Evolutionary conservation across 129 eudicot species (phyloP), one percentile per base, ranked within the genome.

Genomic region (Tanacetum coccineum): DNA sequence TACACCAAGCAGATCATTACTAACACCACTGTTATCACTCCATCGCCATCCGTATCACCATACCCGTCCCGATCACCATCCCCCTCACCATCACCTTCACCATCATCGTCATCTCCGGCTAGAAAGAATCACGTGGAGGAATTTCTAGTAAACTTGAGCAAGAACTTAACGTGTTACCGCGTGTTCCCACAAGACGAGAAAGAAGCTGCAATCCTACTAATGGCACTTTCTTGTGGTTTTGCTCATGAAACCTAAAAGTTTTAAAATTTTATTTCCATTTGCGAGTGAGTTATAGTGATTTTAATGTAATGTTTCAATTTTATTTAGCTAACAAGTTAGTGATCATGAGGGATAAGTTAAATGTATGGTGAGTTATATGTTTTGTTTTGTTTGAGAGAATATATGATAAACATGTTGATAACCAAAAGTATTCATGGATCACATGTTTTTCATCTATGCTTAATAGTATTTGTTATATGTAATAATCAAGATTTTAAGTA

Each of bases 221-320:
- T 84, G 89, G 83, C 86, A 28, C 70, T 84, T 54, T 84, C 89
- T 10, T 81, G 86, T 81, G 86, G 89, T 66, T 71, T 70, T 62
- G 76, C 75, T 73, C 80, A 70, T 74, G 70, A 75, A 53, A 60
- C 68, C 25, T 68, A 28, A 49, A 22, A 15, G 10, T 47, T 28
- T 62, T 2, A n/a, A 21, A 14, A 13, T 26, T 28, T 21, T 48
- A 18, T 53, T 66, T 68, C 39, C 2, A 22, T 40, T 67, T 66
- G 46, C 62, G 51, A 18, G 69, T 67, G 79, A 75, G 68, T 50
- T 49, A 75, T 67, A 75, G 69, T 10, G 4, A 67, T 58, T 32
- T 66, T 20, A 14, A 48, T 48, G 61, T 59, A 66, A 12, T 66
- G 79, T 28, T 36, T 22, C n/a, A 3, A 58, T 57, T 58, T 58